Percentiles rank a stretch among this genome's conserved stretches.
Conservation (phyloP, 495 filamentous ascomycete species). For the Podospora tetraspora region DNA sequence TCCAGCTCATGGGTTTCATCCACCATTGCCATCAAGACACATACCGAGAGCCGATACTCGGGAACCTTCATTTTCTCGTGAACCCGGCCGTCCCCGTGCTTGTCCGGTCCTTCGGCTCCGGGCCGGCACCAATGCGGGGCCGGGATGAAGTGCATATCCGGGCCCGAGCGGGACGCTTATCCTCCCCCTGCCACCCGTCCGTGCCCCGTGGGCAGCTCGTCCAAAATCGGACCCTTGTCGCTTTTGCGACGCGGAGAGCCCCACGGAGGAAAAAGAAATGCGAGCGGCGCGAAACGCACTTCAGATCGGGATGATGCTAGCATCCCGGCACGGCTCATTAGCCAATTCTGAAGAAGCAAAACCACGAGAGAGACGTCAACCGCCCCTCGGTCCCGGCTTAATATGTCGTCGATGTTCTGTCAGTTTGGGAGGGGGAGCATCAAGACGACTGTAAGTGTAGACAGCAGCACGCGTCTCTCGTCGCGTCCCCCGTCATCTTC, state of each 20-base stretch:
- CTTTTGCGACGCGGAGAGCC: background rate
- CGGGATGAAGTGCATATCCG: background rate
- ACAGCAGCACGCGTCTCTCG: background rate
- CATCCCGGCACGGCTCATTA: constrained; percentile 1
- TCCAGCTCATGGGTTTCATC: no score
- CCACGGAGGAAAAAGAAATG: constrained; percentile 2
- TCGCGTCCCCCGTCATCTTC: background rate
- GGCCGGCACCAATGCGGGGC: background rate
- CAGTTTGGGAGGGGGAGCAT: background rate
- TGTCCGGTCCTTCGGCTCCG: background rate
- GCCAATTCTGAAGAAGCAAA: background rate
- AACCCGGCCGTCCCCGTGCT: background rate
- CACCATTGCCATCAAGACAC: background rate
- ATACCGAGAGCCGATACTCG: background rate
- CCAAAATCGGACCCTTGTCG: background rate
- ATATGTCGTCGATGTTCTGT: background rate
- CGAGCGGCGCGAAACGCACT: background rate
- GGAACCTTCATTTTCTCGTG: background rate
- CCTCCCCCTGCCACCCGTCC: background rate
- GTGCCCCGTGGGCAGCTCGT: background rate
- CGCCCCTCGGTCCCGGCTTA: background rate
- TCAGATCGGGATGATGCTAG: constrained; percentile 1
- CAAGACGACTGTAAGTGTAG: background rate
- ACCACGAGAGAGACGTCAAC: background rate
- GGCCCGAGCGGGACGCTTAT: background rate